Evolutionary conservation across 495 filamentous ascomycete genomes (phyloP).

Genomic region (Aspergillus funiculosus): DNA sequence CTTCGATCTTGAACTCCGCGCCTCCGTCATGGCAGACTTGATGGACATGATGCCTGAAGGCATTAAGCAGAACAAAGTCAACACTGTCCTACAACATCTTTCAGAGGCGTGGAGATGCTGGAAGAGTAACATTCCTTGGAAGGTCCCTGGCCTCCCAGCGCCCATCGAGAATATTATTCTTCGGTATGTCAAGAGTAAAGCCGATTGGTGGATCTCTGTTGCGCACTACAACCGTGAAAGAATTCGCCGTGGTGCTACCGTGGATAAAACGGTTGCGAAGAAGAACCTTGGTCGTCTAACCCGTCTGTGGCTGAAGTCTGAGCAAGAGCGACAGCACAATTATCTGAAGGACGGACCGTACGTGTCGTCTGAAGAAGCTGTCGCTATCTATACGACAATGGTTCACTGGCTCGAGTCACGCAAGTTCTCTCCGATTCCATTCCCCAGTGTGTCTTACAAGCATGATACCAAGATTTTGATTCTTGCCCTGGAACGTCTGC

Average conservation of each 20-base stretch:
- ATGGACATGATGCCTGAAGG: conserved; percentile 99
- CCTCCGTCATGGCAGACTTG: conserved; percentile 96
- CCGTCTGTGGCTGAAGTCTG: conserved; percentile 93
- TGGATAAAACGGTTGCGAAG: conserved; percentile 98
- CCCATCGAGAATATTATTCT: conserved; percentile 98
- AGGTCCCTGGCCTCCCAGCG: conserved; percentile 91
- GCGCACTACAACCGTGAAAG: conserved; percentile 98
- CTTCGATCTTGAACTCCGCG: conserved; percentile 95
- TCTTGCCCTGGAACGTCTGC: conserved; percentile 84
- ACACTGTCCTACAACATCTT: conserved; percentile 94
- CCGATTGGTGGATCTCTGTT: conserved; percentile 99
- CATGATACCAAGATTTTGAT: conserved; percentile 99
- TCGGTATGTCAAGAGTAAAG: conserved; percentile 97
- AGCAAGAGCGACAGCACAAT: conserved; percentile 98
- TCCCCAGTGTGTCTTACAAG: conserved; percentile 99
- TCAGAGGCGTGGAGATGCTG: conserved; percentile 98
- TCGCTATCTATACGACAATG: conserved; percentile 97
- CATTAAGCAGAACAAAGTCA: conserved; percentile 99
- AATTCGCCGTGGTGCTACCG: conserved; percentile 90
- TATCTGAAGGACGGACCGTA: conserved; percentile 99
- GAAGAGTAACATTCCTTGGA: conserved; percentile 99
- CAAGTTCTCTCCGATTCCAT: conserved; percentile 97
- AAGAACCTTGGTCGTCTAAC: conserved; percentile 97
- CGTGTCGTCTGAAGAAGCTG: conserved; percentile 95
- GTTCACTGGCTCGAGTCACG: conserved; percentile 98